phyloP scores from a whole-genome alignment of 2,329 filamentous ascomycete genomes.

The Fusarium nodosum region DNA sequence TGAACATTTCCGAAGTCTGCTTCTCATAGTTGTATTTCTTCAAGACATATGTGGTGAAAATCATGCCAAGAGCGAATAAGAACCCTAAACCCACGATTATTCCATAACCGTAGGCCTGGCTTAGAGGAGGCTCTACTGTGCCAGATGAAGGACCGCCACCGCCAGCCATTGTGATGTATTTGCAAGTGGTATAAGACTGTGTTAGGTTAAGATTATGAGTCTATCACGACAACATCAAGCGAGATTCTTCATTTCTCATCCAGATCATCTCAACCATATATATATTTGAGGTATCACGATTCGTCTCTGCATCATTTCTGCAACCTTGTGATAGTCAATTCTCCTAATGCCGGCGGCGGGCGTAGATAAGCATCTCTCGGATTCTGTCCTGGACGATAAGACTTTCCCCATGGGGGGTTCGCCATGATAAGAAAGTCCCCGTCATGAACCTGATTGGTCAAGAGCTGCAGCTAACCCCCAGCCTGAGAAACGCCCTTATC shows the following conservation, averaged over 20 bases:
- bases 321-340: conserved; percentile 15
- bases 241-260: fast-evolving
- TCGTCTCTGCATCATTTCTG: background rate
- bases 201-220: no score
- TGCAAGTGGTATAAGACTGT: conserved; percentile 3
- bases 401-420: conserved; percentile 15
- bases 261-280: background rate
- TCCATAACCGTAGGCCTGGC: conserved; percentile 80
- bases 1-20: conserved; percentile 94
- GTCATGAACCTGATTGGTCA: conserved; percentile 8
- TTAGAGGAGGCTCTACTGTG: conserved; percentile 54
- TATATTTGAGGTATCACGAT: background rate
- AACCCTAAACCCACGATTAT: conserved; percentile 81
- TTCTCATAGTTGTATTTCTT: conserved; percentile 69
- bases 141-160: conserved; percentile 38
- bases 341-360: conserved; percentile 25
- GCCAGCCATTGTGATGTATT: conserved; percentile 34
- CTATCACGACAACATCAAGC: conserved; percentile 5
- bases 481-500: conserved; percentile 22
- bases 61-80: conserved; percentile 80
- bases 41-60: conserved; percentile 29
- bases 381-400: conserved; percentile 8
- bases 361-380: conserved; percentile 25
- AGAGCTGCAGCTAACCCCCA: conserved; percentile 5
- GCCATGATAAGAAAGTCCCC: conserved; percentile 14